A percentile compares a stretch with the other conserved stretches of the same genome.
Conservation (phyloP, 2,329 filamentous ascomycete genomes). For the Thermomyces lanuginosus region DNA sequence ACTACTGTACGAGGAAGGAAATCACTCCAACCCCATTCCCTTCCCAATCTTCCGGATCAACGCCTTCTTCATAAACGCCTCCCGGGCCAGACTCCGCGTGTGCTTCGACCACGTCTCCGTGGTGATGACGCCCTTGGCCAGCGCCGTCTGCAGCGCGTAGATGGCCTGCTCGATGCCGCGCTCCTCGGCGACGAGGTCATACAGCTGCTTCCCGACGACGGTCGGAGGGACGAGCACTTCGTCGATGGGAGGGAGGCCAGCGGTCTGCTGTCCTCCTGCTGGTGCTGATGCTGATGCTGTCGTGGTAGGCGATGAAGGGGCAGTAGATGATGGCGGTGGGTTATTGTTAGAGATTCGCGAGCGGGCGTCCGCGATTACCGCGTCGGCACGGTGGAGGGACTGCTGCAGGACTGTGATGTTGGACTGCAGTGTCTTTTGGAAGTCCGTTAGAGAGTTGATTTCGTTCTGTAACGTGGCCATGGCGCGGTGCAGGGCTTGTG, state of each 20-base stretch:
- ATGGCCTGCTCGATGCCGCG: conserved; percentile 71
- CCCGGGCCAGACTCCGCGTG: conserved; percentile 31
- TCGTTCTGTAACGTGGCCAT: conserved; percentile 58
- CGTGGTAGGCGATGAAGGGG: conserved; percentile 8
- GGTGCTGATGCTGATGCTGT: conserved; percentile 8
- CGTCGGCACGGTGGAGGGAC: conserved; percentile 62
- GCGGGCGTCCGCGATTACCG: conserved; percentile 56
- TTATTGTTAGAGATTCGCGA: conserved; percentile 27
- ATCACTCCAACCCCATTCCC: conserved; percentile 32
- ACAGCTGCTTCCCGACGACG: conserved; percentile 82
- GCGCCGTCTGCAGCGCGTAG: conserved; percentile 40
- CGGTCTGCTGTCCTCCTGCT: conserved; percentile 20
- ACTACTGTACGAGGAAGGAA: too few relatives aligned
- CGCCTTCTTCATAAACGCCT: conserved; percentile 32
- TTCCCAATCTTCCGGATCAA: conserved; percentile 30
- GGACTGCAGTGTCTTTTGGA: conserved; percentile 53
- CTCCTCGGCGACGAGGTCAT: conserved; percentile 77
- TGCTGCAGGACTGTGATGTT: conserved; percentile 68
- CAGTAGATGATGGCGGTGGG: conserved; percentile 2
- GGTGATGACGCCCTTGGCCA: conserved; percentile 30
- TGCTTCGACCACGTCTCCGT: conserved; percentile 32
- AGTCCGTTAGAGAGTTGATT: conserved; percentile 50
- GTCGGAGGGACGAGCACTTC: conserved; percentile 87
- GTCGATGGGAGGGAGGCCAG: conserved; percentile 57
- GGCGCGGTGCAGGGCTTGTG: conserved; percentile 55